Base-by-base conservation (phyloP, 1,284 basidiomycete genomes). In the Pseudozyma sp. region DNA sequence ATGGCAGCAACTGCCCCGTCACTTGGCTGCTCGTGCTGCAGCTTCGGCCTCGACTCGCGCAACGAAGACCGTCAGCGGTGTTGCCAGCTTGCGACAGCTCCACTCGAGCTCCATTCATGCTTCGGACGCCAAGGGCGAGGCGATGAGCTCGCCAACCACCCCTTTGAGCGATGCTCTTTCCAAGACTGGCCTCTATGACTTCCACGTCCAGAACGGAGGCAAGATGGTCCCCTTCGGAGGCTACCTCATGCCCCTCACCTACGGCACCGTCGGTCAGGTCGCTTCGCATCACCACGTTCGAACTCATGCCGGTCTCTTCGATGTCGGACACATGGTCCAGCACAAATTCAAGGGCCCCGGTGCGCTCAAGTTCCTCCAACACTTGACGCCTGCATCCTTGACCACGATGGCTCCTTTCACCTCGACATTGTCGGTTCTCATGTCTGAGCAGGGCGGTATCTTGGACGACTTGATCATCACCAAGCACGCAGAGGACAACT, bases 211-310 rank as follows among this genome's bases (percentile, higher is more conserved):
- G 74, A 88, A 94, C 83, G 91, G 90, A 42, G 97, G 91, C 16
- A 97, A 97, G 87, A 95, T 99, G 93, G 95, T 98, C 1, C 92
- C 93, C 0, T 99, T 98, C 85, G 95, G 94, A 1, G 96, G 96
- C 5, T 98, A 91, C 86, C 90, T 90, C 13, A 99, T 99, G 96
- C 96, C 96, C 0, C 88, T 99, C 56, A 87, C 89, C 5, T 99
- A 97, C 82, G 70, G 68, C 31, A 92, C 90, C 16, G 88, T 82
- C n/a, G 81, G 66, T 19, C 80, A 69, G 70, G 94, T 94, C 55
- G 91, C 92, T 1, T 95, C 94, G 74, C 96, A 99, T 86, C 90
- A 92, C 58, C 93, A 98, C 84, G 93, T 97, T 58, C 91, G 97
- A 39, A 89, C 87, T 7, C 89, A 89, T 39, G 93, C 90, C 1